phyloP scores from a whole-genome alignment of 768 basidiomycete genomes.

The Candolleomyces efflorescens region DNA sequence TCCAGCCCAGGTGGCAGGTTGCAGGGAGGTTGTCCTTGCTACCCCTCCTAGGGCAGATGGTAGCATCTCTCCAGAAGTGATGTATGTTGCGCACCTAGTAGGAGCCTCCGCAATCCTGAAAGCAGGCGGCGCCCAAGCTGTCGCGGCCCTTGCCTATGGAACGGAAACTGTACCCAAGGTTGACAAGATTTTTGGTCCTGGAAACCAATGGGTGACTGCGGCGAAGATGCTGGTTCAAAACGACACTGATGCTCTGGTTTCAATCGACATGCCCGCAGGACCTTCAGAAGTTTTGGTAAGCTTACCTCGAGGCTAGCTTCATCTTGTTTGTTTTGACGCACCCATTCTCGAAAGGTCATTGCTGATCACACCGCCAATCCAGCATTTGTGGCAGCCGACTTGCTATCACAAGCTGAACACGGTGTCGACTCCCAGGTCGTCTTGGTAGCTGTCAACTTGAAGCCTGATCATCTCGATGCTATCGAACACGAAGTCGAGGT shows the following conservation, averaged over 20 bases:
- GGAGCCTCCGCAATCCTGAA: conserved; percentile 89
- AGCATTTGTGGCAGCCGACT: conserved; percentile 92
- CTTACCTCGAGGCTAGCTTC: conserved; percentile 12
- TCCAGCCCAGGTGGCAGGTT: conserved; percentile 96
- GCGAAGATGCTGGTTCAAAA: conserved; percentile 99
- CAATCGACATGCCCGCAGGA: conserved; percentile 99
- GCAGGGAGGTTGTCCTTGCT: conserved; percentile 86
- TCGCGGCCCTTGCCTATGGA: conserved; percentile 95
- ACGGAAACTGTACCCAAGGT: conserved; percentile 95
- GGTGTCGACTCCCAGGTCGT: conserved; percentile 98
- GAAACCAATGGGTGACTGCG: conserved; percentile 99
- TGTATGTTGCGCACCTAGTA: conserved; percentile 91
- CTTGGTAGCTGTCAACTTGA: conserved; percentile 74
- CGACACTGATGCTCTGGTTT: conserved; percentile 92
- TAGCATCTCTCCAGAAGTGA: conserved; percentile 91
- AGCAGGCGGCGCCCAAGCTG: conserved; percentile 95
- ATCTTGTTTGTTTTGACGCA: neutral
- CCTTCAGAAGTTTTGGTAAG: conserved; percentile 95
- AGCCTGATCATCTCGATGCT: conserved; percentile 53
- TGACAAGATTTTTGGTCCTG: conserved; percentile 99
- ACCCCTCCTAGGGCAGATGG: conserved; percentile 96
- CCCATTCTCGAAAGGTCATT: conserved; percentile 63
- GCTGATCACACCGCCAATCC: conserved; percentile 85
- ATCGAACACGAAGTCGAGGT: conserved; percentile 84
- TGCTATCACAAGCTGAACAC: conserved; percentile 97